These are phyloP conservation scores for Batkoa obscura DNA, from an alignment of 371 early-diverging fungal genomes.

Conservation along the genomic window DNA sequence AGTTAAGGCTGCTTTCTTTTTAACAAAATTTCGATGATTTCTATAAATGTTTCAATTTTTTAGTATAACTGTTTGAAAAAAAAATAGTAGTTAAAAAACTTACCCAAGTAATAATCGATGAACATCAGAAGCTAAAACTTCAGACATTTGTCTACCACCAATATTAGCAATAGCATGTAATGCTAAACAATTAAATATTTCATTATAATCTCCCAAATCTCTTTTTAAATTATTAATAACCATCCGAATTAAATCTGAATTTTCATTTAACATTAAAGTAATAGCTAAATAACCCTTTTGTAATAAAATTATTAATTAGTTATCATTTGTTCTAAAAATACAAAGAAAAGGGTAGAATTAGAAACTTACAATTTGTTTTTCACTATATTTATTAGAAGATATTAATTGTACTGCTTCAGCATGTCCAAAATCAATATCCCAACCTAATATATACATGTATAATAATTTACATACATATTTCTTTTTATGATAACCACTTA, in stretches of 20 bases:
- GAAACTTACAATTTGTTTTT: conserved; percentile 78
- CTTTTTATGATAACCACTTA: conserved; percentile 94
- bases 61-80: too few relatives aligned
- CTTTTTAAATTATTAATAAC: conserved; percentile 74
- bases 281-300: conserved; percentile 86
- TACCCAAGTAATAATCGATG: conserved; percentile 52
- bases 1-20: conserved; percentile 92
- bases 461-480: conserved; percentile 95
- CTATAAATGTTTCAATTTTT: conserved; percentile 15
- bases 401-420: conserved; percentile 86
- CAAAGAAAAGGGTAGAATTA: background rate
- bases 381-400: conserved; percentile 74
- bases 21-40: conserved; percentile 61
- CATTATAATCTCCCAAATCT: conserved; percentile 76
- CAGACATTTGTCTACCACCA: conserved; percentile 81
- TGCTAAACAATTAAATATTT: conserved; percentile 78
- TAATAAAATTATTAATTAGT: too few relatives aligned
- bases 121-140: conserved; percentile 63
- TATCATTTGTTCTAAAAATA: conserved; percentile 5
- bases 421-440: conserved; percentile 94
- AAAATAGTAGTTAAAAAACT: conserved; percentile 4
- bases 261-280: conserved; percentile 75
- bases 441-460: conserved; percentile 96
- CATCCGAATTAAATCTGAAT: conserved; percentile 55
- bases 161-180: conserved; percentile 90